These are phyloP conservation scores for Huiozyma naganishii DNA, from an alignment of 805 yeast genomes.

Conservation along the genomic window DNA sequence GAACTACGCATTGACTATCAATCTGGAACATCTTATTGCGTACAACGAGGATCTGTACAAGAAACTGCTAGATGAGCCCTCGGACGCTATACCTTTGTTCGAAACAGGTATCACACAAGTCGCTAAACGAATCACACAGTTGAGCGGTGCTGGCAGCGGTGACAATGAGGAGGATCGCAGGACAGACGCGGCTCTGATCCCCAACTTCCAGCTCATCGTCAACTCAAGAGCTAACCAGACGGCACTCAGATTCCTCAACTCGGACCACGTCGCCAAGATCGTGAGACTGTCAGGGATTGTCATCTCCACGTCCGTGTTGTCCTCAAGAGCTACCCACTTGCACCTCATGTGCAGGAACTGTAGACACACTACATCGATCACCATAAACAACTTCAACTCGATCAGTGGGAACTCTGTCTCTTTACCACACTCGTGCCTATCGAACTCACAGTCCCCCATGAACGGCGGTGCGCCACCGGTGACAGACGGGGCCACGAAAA, in stretches of 20 bases:
- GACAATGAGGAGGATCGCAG: constrained; percentile 1
- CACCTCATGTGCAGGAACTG: constrained; percentile 83
- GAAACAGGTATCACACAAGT: constrained; percentile 78
- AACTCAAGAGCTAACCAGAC: constrained; percentile 61
- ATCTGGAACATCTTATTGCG: constrained; percentile 74
- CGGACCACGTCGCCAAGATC: constrained; percentile 80
- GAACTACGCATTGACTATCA: constrained; percentile 60
- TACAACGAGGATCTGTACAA: constrained; percentile 86
- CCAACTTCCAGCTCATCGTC: constrained; percentile 73
- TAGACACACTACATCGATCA: constrained; percentile 62
- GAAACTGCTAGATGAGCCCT: constrained; percentile 73
- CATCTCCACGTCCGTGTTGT: constrained; percentile 79
- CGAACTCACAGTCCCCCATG: constrained; percentile 13
- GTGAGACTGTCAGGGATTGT: constrained; percentile 89
- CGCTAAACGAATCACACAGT: constrained; percentile 55
- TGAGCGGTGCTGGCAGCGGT: constrained; percentile 16
- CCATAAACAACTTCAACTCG: constrained; percentile 28
- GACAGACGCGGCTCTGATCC: constrained; percentile 31
- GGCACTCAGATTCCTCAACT: constrained; percentile 71
- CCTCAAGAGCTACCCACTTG: constrained; percentile 76
- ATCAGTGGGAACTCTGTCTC: constrained; percentile 22
- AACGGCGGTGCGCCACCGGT: constrained; percentile 5
- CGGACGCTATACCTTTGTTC: constrained; percentile 76
- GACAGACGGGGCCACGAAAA: constrained; percentile 9
- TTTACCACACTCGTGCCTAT: constrained; percentile 27